Conservation (phyloP, 148 eudicot species). For the Amaranthus hypochondriacus region DNA sequence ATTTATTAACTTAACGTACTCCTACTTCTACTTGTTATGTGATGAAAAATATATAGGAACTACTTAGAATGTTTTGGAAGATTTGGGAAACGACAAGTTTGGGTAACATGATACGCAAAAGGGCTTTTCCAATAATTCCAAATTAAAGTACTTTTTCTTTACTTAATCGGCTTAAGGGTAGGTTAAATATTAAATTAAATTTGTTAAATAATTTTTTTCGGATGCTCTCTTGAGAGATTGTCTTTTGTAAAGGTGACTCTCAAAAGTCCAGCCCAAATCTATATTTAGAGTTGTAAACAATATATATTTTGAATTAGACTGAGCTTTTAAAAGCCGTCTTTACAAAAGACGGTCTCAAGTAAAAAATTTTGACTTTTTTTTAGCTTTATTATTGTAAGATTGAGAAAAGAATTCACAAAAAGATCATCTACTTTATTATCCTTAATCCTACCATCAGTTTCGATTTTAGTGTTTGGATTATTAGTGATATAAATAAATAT, state of each 20-base stretch:
- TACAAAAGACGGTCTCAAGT: no score
- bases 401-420: neutral
- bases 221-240: no score
- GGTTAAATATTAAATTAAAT: no score
- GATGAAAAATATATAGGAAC: conserved; percentile 4
- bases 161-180: neutral
- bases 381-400: neutral
- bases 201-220: neutral
- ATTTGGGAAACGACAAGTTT: neutral
- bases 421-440: neutral
- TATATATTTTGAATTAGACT: no score
- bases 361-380: no score
- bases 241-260: no score
- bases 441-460: neutral
- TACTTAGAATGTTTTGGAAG: neutral
- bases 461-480: neutral
- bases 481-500: no score
- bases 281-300: no score
- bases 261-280: no score
- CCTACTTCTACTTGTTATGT: neutral
- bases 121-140: neutral
- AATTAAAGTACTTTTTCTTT: conserved; percentile 1
- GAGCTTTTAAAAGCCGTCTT: no score
- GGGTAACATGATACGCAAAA: conserved; percentile 11
- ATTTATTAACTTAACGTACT: no score